Base-by-base conservation (phyloP, 2,329 filamentous ascomycete genomes). In the Nothopassalora personata region DNA sequence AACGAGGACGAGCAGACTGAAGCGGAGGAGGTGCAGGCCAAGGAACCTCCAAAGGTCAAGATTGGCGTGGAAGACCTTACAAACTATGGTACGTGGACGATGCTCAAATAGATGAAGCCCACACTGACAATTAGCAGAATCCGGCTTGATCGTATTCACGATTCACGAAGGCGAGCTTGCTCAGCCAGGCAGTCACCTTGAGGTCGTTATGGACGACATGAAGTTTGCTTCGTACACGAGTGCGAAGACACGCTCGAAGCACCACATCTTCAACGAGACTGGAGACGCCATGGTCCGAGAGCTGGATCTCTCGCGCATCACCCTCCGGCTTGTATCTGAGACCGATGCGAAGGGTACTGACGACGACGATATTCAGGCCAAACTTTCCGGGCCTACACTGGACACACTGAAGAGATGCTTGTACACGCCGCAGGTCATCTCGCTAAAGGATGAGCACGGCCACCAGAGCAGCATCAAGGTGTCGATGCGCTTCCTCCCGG, bases 261-360 rank as follows among this genome's bases (percentile, higher is more conserved):
- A 81, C 10, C 83, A 86, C 70, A 89, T 84, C 54, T 91, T 97
- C 74, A 90, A 94, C 67, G 94, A 99, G 75, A 91, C 83, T 79
- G 92, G 93, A 52, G 94, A 99, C 75, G 94, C 91, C 56, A 91
- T 99, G 75, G 89, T 99, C 60, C 90, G 94, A 62, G 94, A 99
- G 74, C 82, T 99, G n/a, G 95, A 99, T 64, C 92, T 97, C 68
- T 99, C 94, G 3, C 89, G 88, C 65, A 85, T 99, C 59, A 97
- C 92, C 0, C 82, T 99, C 64, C 89, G 91, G 58, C 81, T 97
- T 51, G 86, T 91, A 47, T 89, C 93, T 69, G 91, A 91, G 72
- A 81, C 85, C 15, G 88, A 96, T 65, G 85, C 84, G 68, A 86
- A 87, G 63, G 84, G 88, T 51, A 86, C 82, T 45, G 77, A 83